Percentiles rank a stretch among this genome's conserved stretches.
phyloP scores from a whole-genome alignment of 1,139 yeast genomes.

The Sugiyamaella grinbergsii region DNA sequence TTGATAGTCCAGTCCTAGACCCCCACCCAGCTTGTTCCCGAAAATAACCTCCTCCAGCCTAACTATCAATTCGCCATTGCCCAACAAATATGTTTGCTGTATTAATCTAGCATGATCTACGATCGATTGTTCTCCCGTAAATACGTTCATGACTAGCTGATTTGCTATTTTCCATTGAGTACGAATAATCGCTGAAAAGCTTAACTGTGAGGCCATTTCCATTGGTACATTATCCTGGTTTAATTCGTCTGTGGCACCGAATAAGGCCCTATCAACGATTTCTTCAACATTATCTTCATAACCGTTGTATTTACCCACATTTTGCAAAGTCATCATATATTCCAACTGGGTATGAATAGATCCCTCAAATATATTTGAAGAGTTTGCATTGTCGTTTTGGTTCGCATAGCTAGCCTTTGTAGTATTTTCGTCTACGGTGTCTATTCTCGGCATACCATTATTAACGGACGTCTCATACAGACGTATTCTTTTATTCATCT shows the following conservation, averaged over 20 bases:
- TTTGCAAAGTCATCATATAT: not conserved
- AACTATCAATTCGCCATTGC: conserved; percentile 27
- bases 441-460: not conserved
- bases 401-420: not conserved
- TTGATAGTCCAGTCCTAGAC: conserved; percentile 21
- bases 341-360: not conserved
- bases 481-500: not conserved
- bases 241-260: conserved; percentile 2
- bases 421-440: not conserved
- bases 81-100: conserved; percentile 25
- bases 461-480: not conserved
- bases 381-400: not conserved
- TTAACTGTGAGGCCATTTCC: conserved; percentile 25
- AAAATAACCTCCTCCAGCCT: conserved; percentile 29
- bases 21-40: conserved; percentile 15
- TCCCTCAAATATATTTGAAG: not conserved
- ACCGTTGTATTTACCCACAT: not conserved
- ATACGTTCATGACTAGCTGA: conserved; percentile 25
- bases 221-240: conserved; percentile 24
- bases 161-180: conserved; percentile 30
- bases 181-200: conserved; percentile 23
- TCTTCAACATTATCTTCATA: conserved; percentile 23
- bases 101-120: conserved; percentile 24
- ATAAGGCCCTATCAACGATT: conserved; percentile 20
- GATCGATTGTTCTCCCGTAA: conserved; percentile 22